These are phyloP conservation scores for Phaffia rhodozyma DNA, from an alignment of 1,284 basidiomycete species.

Conservation along the genomic window DNA sequence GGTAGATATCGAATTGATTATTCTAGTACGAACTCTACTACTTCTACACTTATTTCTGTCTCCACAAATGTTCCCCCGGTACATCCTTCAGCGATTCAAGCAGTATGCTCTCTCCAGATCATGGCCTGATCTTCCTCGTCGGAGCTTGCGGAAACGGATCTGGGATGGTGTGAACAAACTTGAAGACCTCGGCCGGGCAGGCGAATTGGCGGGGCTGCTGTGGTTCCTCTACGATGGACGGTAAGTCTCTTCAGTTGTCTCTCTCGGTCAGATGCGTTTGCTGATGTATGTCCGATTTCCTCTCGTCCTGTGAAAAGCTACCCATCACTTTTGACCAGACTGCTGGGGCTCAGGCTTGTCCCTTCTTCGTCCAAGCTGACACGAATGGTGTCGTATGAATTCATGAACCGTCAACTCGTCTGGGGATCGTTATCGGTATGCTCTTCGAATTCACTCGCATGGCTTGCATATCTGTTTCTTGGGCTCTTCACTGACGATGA, in stretches of 20 bases:
- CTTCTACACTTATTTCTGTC: slow-evolving; percentile 54
- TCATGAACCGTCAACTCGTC: slow-evolving; percentile 97
- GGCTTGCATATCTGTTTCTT: neutral
- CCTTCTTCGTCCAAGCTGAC: slow-evolving; percentile 59
- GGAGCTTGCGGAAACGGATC: slow-evolving; percentile 55
- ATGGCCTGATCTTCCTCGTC: slow-evolving; percentile 79
- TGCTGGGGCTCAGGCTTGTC: slow-evolving; percentile 65
- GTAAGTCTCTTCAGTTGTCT: slow-evolving; percentile 37
- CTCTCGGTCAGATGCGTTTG: neutral
- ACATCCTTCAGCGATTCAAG: slow-evolving; percentile 61
- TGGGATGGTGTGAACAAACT: slow-evolving; percentile 60
- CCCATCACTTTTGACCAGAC: slow-evolving; percentile 68
- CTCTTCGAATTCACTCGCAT: slow-evolving; percentile 16
- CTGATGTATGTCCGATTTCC: neutral
- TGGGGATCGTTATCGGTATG: slow-evolving; percentile 95
- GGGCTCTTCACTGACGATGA: too few species aligned
- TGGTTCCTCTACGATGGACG: slow-evolving; percentile 76
- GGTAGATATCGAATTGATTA: slow-evolving; percentile 17
- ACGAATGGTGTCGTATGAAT: slow-evolving; percentile 91
- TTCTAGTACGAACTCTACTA: slow-evolving; percentile 35
- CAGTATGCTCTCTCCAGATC: slow-evolving; percentile 63
- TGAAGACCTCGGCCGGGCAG: slow-evolving; percentile 52
- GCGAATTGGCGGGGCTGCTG: slow-evolving; percentile 60
- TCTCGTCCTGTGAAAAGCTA: slow-evolving; percentile 44
- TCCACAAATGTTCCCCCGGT: slow-evolving; percentile 61